Percentiles rank a stretch among this genome's conserved stretches.
Conservation (phyloP, 768 basidiomycete species). For the Suillus variegatus region DNA sequence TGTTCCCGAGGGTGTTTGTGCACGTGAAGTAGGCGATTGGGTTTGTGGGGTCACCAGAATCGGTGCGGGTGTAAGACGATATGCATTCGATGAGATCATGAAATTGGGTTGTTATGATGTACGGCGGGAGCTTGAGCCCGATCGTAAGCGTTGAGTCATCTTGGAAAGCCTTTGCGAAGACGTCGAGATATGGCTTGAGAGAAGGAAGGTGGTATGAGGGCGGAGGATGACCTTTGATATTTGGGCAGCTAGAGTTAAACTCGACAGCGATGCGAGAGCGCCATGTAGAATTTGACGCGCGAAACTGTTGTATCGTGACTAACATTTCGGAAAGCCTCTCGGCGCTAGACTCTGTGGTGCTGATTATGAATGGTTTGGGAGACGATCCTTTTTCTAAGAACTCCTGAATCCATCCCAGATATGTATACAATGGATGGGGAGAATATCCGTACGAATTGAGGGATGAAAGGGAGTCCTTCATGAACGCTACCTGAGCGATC, state of each 20-base stretch:
- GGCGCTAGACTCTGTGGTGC: constrained; percentile 66
- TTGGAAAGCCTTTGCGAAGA: constrained; percentile 51
- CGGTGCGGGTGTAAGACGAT: constrained; percentile 35
- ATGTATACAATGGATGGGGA: constrained; percentile 66
- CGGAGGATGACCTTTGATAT: constrained; percentile 63
- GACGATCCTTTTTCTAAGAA: constrained; percentile 38
- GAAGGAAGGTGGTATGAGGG: constrained; percentile 61
- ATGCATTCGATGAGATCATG: constrained; percentile 50
- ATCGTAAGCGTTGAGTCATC: constrained; percentile 58
- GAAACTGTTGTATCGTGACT: constrained; percentile 57
- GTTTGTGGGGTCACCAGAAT: constrained; percentile 28
- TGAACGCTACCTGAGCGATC: constrained; percentile 57
- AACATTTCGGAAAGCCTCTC: constrained; percentile 57
- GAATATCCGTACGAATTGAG: constrained; percentile 90
- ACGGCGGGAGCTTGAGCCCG: constrained; percentile 82
- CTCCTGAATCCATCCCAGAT: constrained; percentile 61
- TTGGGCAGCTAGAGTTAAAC: constrained; percentile 85
- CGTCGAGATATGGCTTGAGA: constrained; percentile 54
- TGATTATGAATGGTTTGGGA: constrained; percentile 75
- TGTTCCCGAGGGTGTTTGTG: constrained; percentile 79
- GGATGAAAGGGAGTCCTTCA: constrained; percentile 52
- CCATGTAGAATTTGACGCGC: constrained; percentile 36
- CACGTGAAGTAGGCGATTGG: constrained; percentile 77
- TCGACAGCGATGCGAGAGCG: constrained; percentile 63
- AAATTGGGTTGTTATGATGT: constrained; percentile 64